These are phyloP conservation scores for Pisolithus marmoratus DNA, from an alignment of 768 basidiomycete genomes.

Conservation along the genomic window DNA sequence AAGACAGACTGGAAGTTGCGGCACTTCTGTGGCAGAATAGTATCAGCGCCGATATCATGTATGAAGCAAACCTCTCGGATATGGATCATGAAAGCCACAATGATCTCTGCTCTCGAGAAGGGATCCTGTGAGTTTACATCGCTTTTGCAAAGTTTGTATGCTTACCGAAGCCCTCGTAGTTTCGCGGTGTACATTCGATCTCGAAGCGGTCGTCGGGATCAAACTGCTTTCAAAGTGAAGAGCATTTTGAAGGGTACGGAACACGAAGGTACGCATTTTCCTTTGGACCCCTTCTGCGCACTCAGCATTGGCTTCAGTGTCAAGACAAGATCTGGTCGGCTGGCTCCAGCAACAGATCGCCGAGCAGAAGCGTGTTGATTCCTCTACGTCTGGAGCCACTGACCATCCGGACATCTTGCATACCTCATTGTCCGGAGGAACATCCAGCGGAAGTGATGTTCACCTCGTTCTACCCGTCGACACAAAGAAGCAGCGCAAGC, in stretches of 20 bases:
- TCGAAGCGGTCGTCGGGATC: slow-evolving; percentile 50
- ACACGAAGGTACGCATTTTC: slow-evolving; percentile 50
- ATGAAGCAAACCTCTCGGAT: slow-evolving; percentile 64
- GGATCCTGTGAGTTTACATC: slow-evolving; percentile 59
- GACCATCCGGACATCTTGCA: slow-evolving; percentile 36
- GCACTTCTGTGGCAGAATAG: slow-evolving; percentile 73
- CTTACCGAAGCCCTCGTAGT: slow-evolving; percentile 40
- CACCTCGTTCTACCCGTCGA: slow-evolving; percentile 66
- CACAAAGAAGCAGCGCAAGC: slow-evolving; percentile 68
- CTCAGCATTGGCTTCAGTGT: slow-evolving; percentile 35
- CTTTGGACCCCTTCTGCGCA: not conserved
- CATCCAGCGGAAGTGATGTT: slow-evolving; percentile 38
- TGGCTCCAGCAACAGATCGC: slow-evolving; percentile 75
- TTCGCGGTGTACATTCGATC: slow-evolving; percentile 51
- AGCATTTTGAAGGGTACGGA: slow-evolving; percentile 77
- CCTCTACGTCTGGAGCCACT: slow-evolving; percentile 54
- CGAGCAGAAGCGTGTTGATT: slow-evolving; percentile 74
- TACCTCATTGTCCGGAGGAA: slow-evolving; percentile 26
- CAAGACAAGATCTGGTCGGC: slow-evolving; percentile 63
- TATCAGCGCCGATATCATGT: slow-evolving; percentile 86
- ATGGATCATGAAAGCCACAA: slow-evolving; percentile 58
- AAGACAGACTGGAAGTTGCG: slow-evolving; percentile 74
- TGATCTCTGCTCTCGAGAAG: slow-evolving; percentile 71
- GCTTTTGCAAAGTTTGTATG: slow-evolving; percentile 12
- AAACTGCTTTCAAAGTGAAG: slow-evolving; percentile 74